phyloP scores from a whole-genome alignment of 2,329 filamentous ascomycete species.

The Harringtonia lauricola region DNA sequence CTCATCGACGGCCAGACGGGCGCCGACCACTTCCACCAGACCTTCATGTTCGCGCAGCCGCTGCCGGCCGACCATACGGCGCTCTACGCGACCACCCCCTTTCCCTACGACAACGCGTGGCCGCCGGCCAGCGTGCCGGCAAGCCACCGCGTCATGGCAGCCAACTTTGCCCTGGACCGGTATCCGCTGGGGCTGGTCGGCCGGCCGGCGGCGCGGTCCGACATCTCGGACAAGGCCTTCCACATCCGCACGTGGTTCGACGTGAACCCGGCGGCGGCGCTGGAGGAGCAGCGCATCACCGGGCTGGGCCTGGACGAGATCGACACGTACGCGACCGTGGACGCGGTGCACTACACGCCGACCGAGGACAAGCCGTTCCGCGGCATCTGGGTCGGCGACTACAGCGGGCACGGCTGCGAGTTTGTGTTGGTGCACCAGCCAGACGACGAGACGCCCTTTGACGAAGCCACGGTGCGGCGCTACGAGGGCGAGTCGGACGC shows the following conservation, averaged over 20 bases:
- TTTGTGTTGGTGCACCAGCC: conserved; percentile 76
- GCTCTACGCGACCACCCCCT: conserved; percentile 18
- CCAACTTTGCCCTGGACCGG: conserved; percentile 15
- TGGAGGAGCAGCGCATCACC: too few relatives aligned
- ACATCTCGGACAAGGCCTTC: conserved; percentile 62
- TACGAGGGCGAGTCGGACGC: conserved; percentile 30
- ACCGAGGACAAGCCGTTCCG: conserved; percentile 72
- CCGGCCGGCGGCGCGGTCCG: conserved; percentile 35
- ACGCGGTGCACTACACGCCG: conserved; percentile 66
- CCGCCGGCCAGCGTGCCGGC: conserved; percentile 63
- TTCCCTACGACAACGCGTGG: conserved; percentile 53
- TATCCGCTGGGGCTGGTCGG: conserved; percentile 17
- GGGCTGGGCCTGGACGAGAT: conserved; percentile 29
- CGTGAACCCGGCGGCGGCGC: conserved; percentile 19
- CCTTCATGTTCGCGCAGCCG: conserved; percentile 55
- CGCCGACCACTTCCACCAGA: conserved; percentile 40
- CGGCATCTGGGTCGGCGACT: conserved; percentile 89
- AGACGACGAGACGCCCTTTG: conserved; percentile 23
- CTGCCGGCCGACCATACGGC: conserved; percentile 24
- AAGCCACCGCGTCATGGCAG: conserved; percentile 34
- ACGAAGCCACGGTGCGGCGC: conserved; percentile 29
- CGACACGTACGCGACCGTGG: conserved; percentile 60
- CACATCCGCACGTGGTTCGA: conserved; percentile 68
- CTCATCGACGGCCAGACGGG: conserved; percentile 25
- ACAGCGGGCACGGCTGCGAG: conserved; percentile 78